Conservation (phyloP, 108 stramenopile genomes). For the Nitzschia sp. region DNA sequence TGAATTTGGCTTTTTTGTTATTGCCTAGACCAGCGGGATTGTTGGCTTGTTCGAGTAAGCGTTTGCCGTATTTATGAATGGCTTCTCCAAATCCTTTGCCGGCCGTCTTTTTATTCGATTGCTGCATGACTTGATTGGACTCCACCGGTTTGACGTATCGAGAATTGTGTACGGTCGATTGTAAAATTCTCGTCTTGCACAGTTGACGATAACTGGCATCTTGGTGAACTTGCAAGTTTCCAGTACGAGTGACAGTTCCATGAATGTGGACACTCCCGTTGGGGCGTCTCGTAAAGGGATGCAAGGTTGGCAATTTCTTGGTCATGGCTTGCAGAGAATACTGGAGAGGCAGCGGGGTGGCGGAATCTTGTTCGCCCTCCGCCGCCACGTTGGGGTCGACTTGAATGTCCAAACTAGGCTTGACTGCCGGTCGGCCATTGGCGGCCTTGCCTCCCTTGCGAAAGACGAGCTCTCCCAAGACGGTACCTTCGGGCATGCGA, state of each 20-base stretch:
- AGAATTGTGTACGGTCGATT: slow-evolving; percentile 66
- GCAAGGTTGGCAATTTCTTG: slow-evolving; percentile 68
- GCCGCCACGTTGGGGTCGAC: slow-evolving; percentile 20
- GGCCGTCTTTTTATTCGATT: slow-evolving; percentile 25
- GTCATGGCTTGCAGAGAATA: slow-evolving; percentile 87
- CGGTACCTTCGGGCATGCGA: slow-evolving; percentile 72
- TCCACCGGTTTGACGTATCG: slow-evolving; percentile 84
- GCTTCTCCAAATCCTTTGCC: slow-evolving; percentile 75
- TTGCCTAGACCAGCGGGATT: background rate
- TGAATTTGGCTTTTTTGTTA: slow-evolving; percentile 50
- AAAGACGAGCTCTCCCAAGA: slow-evolving; percentile 81
- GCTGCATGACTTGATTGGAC: slow-evolving; percentile 45
- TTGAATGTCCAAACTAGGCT: slow-evolving; percentile 44
- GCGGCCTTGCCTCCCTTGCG: slow-evolving; percentile 65
- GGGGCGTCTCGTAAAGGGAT: slow-evolving; percentile 72
- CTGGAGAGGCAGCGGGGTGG: slow-evolving; percentile 60
- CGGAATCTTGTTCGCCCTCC: slow-evolving; percentile 22
- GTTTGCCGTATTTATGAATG: slow-evolving; percentile 72
- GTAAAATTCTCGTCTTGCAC: slow-evolving; percentile 66
- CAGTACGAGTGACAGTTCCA: slow-evolving; percentile 72
- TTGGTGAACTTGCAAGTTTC: slow-evolving; percentile 70
- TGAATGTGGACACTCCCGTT: slow-evolving; percentile 71
- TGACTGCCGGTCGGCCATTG: slow-evolving; percentile 24
- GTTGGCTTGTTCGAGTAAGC: slow-evolving; percentile 49
- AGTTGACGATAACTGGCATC: slow-evolving; percentile 62